Evolutionary conservation across 2,329 filamentous ascomycete genomes (phyloP).

Genomic region (Talaromyces islandicus): DNA sequence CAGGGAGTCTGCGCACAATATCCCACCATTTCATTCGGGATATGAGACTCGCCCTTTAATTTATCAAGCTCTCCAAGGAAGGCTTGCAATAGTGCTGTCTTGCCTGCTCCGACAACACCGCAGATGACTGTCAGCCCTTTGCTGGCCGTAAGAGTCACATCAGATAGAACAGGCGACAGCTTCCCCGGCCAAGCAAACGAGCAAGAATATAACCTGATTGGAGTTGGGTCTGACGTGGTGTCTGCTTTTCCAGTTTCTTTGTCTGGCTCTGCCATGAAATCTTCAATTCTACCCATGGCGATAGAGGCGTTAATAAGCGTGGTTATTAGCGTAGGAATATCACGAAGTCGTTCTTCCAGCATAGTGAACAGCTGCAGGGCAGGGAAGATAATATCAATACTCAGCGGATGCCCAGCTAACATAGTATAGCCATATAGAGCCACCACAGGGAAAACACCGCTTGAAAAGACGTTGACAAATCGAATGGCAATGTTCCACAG

Average conservation of each 20-base stretch:
- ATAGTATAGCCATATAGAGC: constrained; percentile 78
- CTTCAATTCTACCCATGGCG: constrained; percentile 72
- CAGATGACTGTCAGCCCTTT: constrained; percentile 54
- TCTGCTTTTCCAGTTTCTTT: constrained; percentile 58
- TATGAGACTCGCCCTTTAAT: constrained; percentile 44
- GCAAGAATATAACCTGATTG: constrained; percentile 50
- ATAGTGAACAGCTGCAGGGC: constrained; percentile 74
- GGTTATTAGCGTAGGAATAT: constrained; percentile 69
- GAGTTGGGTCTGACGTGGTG: constrained; percentile 20
- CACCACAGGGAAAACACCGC: constrained; percentile 69
- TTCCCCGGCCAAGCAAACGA: constrained; percentile 76
- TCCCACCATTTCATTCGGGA: constrained; percentile 52
- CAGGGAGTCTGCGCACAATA: constrained; percentile 63
- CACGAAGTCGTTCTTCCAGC: constrained; percentile 66
- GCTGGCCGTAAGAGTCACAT: constrained; percentile 51
- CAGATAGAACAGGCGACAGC: constrained; percentile 47
- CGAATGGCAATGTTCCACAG: constrained; percentile 59
- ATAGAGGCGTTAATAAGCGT: constrained; percentile 76
- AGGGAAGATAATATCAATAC: constrained; percentile 79
- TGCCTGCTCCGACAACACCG: constrained; percentile 60
- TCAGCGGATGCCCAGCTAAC: constrained; percentile 60
- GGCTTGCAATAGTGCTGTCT: constrained; percentile 56
- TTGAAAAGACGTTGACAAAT: constrained; percentile 65
- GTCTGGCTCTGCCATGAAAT: constrained; percentile 81
- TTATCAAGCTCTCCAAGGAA: constrained; percentile 55